Percentiles rank a stretch among this genome's conserved stretches.
Evolutionary conservation across 225 moss, liverwort and hornwort species (phyloP).

Genomic region (Thuidium tamariscinum): DNA sequence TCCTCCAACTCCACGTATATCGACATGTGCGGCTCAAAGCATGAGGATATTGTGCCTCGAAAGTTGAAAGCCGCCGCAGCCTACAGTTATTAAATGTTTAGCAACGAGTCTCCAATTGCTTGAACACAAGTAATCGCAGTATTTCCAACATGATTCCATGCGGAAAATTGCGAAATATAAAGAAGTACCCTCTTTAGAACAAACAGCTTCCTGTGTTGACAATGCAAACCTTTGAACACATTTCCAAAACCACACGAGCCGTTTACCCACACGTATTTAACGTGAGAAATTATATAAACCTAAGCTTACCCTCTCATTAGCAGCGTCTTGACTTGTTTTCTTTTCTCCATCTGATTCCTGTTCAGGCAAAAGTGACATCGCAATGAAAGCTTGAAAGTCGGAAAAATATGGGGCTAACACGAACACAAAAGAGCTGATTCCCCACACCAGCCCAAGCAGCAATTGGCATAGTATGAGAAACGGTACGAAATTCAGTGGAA

Average conservation of each 20-base stretch:
- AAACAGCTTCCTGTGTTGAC: background rate
- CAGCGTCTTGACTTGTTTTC: constrained; percentile 33
- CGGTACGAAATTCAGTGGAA: background rate
- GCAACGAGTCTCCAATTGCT: background rate
- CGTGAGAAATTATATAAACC: background rate
- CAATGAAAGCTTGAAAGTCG: background rate
- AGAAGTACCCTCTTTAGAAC: background rate
- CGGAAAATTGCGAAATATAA: background rate
- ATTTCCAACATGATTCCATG: background rate
- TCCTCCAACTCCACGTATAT: constrained; percentile 97
- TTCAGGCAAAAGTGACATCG: background rate
- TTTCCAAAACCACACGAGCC: background rate
- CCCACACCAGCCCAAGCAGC: background rate
- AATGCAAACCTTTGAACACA: background rate
- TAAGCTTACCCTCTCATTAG: constrained; percentile 43
- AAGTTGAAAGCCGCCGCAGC: constrained; percentile 92
- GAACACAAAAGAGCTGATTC: background rate
- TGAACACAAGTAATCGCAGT: background rate
- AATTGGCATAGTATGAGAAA: background rate
- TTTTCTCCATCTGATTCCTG: constrained; percentile 44
- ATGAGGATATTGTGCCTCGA: constrained; percentile 93
- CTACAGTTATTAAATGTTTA: constrained; percentile 21
- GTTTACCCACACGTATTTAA: background rate
- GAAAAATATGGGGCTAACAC: background rate
- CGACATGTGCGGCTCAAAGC: constrained; percentile 91